phyloP scores from a whole-genome alignment of 2,329 filamentous ascomycete genomes.

The Fusarium circinatum region DNA sequence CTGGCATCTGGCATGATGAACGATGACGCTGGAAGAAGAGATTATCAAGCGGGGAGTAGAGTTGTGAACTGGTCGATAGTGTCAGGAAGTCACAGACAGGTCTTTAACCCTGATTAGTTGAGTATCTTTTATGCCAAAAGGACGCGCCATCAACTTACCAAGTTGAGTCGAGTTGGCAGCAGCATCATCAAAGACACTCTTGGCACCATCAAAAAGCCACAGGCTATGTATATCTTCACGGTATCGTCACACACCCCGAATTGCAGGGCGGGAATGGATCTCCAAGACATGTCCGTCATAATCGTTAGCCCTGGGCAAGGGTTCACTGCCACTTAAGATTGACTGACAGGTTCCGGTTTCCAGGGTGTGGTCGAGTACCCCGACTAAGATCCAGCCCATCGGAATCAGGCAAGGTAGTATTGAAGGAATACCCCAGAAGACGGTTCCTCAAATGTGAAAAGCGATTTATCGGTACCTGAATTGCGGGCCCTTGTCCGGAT shows the following conservation, averaged over 20 bases:
- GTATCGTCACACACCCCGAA: slow-evolving; percentile 13
- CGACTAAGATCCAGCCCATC: slow-evolving; percentile 24
- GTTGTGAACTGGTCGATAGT: background rate
- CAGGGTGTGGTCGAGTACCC: slow-evolving; percentile 29
- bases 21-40: background rate
- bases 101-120: background rate
- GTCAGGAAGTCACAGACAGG: background rate
- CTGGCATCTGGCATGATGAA: background rate
- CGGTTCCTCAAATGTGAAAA: slow-evolving; percentile 8
- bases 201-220: slow-evolving; percentile 27
- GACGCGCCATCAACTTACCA: slow-evolving; percentile 51
- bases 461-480: slow-evolving; percentile 16
- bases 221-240: slow-evolving; percentile 10
- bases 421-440: slow-evolving; percentile 30
- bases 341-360: slow-evolving; percentile 35
- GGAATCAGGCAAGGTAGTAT: slow-evolving; percentile 22
- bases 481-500: slow-evolving; percentile 13
- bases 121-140: slow-evolving; percentile 1
- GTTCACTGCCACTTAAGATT: slow-evolving; percentile 25
- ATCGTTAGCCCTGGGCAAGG: slow-evolving; percentile 24
- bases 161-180: slow-evolving; percentile 46
- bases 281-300: slow-evolving; percentile 29
- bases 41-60: background rate
- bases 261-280: slow-evolving; percentile 33
- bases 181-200: slow-evolving; percentile 37